These are phyloP conservation scores for Fraxinus sp. DNA, from an alignment of 305 asterid genomes.

Conservation along the genomic window DNA sequence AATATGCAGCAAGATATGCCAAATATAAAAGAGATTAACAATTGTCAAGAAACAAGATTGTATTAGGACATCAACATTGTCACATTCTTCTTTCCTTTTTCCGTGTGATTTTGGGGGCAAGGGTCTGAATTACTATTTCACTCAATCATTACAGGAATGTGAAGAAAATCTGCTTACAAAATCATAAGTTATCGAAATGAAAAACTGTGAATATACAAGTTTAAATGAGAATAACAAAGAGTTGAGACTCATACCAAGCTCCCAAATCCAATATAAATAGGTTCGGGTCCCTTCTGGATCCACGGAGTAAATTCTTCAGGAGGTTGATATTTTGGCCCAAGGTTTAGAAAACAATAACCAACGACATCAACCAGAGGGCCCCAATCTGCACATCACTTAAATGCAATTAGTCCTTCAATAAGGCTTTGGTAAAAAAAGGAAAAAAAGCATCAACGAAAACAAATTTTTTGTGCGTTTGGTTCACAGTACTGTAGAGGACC, in stretches of 20 bases:
- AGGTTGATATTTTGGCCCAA: conserved; percentile 72
- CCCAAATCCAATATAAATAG: conserved; percentile 91
- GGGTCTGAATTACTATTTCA: neutral
- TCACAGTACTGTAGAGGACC: neutral
- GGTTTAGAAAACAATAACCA: conserved; percentile 86
- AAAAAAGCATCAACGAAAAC: neutral
- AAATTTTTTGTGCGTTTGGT: neutral
- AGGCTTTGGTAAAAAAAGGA: neutral
- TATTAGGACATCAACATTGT: neutral
- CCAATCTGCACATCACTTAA: conserved; percentile 38
- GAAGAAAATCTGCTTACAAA: neutral
- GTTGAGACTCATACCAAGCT: conserved; percentile 66
- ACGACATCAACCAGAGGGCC: conserved; percentile 89
- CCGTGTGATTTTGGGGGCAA: neutral
- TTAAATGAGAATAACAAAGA: neutral
- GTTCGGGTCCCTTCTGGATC: conserved; percentile 75
- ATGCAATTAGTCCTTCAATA: neutral
- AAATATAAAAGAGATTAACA: neutral
- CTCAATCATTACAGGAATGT: neutral
- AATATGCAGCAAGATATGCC: neutral
- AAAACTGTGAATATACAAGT: neutral
- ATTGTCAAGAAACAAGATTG: neutral
- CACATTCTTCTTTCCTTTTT: neutral
- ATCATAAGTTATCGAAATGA: neutral
- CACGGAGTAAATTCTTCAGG: conserved; percentile 64